Evolutionary conservation across 2,329 filamentous ascomycete genomes (phyloP), one percentile per base, ranked within the genome.

Genomic region (Pseudohalonectria lignicola): DNA sequence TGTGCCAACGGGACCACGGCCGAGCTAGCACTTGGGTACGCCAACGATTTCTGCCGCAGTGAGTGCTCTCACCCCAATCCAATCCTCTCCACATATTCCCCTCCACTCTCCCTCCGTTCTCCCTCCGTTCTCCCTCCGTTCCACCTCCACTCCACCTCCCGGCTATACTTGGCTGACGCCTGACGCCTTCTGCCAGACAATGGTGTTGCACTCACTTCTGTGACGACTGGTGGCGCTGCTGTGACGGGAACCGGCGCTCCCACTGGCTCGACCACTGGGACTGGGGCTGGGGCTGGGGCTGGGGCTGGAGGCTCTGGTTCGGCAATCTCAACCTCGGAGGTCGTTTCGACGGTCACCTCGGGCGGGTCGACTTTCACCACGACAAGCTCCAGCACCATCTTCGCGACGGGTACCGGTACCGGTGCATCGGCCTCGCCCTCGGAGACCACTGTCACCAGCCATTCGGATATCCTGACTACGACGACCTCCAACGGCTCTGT

Each of bases 31-130:
- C 50, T 71, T 30, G 39, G 48, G 20, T 67, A 59, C 44, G 67
- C 55, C 31, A 47, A 62, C 40, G 37, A 47, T 11, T 41, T 62
- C 40, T 72, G 68, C 53, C 41, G 50, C 17, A 42, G 59, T 61
- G 50, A 49, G 56, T 49, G 31, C 4, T 26, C 31, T 18, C 8
- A 16, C 23, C 18, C 23, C 16, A 12, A 3, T 18, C 17, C 18
- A 9, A 2, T n/a, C 13, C 18, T 16, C n/a, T n/a, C 10, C 8
- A 23, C 23, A 21, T 9, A 17, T 18, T 16, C 5, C n/a, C 9
- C 19, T 5, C 10, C 15, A 3, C 32, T 31, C 16, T 13, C 32
- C 15, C 9, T 19, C 8, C 5, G 28, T 38, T 26, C 23, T 20
- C 11, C 3, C 12, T 23, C 21, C 25, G 15, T 12, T 38, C 11